Conservation (phyloP, 345 rosid genomes). For the Camelina neglecta region DNA sequence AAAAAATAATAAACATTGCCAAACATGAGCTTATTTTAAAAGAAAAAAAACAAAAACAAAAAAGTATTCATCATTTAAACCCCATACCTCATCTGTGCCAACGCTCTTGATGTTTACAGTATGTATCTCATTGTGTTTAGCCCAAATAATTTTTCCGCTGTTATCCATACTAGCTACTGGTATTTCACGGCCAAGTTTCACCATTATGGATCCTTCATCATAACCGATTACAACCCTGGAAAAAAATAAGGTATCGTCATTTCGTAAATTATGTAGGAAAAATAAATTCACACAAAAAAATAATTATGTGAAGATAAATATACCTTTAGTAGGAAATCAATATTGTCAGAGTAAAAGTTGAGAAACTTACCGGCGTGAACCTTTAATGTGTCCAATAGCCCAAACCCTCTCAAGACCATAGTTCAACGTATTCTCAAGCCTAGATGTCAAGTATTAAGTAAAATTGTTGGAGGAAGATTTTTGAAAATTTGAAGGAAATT, state of each 20-base stretch:
- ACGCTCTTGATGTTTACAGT: slow-evolving; percentile 95
- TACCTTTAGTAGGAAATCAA: slow-evolving; percentile 1
- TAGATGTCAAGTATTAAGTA: slow-evolving; percentile 37
- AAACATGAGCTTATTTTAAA: slow-evolving; percentile 15
- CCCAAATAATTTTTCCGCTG: slow-evolving; percentile 99
- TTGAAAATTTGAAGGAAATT: slow-evolving; percentile 14
- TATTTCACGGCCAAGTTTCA: slow-evolving; percentile 90
- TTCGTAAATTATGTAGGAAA: not conserved
- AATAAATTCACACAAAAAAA: slow-evolving; percentile 25
- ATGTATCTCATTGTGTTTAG: slow-evolving; percentile 97
- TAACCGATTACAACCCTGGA: slow-evolving; percentile 84
- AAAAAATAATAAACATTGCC: slow-evolving; percentile 10
- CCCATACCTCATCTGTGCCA: slow-evolving; percentile 85
- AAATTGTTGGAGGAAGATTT: slow-evolving; percentile 1
- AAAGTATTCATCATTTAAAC: slow-evolving; percentile 10
- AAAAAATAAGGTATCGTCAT: slow-evolving; percentile 10
- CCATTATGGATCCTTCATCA: slow-evolving; percentile 87
- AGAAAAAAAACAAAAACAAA: not conserved
- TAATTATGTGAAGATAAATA: not conserved
- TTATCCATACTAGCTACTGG: slow-evolving; percentile 99
- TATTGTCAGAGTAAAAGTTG: slow-evolving; percentile 16
- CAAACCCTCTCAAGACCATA: slow-evolving; percentile 89
- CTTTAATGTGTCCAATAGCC: slow-evolving; percentile 71
- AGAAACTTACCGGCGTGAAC: slow-evolving; percentile 72
- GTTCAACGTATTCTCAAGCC: slow-evolving; percentile 73